phyloP scores from a whole-genome alignment of 148 eudicot species.

The Nyssa sinensis region DNA sequence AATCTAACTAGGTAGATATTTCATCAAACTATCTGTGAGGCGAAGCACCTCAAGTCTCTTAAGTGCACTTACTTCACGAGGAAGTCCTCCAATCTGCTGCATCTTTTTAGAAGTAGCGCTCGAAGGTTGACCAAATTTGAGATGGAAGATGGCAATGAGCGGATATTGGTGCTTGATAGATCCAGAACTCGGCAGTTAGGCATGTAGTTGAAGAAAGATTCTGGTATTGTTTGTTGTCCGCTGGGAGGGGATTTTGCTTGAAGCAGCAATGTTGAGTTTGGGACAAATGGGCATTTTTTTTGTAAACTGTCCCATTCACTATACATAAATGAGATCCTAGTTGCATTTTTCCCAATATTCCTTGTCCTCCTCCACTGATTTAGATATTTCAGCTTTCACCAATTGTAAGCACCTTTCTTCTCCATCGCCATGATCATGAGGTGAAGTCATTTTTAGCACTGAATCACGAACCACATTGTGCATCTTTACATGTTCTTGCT shows the following conservation, averaged over 20 bases:
- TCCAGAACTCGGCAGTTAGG: not conserved
- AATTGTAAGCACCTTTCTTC: not conserved
- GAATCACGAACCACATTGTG: not conserved
- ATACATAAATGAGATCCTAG: not conserved
- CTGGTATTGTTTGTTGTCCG: not conserved
- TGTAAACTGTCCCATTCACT: not conserved
- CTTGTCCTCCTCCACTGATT: not conserved
- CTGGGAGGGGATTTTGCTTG: too few relatives aligned
- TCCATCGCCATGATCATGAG: too few relatives aligned
- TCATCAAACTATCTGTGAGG: not conserved
- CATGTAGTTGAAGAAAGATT: constrained; percentile 3
- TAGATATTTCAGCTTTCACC: not conserved
- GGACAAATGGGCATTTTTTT: not conserved
- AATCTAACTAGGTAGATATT: not conserved
- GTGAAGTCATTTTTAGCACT: constrained; percentile 1
- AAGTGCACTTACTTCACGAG: not conserved
- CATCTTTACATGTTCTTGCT: not conserved
- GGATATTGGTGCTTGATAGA: not conserved
- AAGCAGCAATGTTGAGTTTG: not conserved
- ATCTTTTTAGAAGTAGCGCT: not conserved
- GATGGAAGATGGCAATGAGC: constrained; percentile 3
- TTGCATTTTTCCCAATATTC: constrained; percentile 5
- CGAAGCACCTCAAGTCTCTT: not conserved
- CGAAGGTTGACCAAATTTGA: not conserved
- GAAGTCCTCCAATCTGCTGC: not conserved